A percentile compares a stretch with the other conserved stretches of the same genome.
phyloP scores from a whole-genome alignment of 306 rosid genomes.

The Citrullus colocynthis region DNA sequence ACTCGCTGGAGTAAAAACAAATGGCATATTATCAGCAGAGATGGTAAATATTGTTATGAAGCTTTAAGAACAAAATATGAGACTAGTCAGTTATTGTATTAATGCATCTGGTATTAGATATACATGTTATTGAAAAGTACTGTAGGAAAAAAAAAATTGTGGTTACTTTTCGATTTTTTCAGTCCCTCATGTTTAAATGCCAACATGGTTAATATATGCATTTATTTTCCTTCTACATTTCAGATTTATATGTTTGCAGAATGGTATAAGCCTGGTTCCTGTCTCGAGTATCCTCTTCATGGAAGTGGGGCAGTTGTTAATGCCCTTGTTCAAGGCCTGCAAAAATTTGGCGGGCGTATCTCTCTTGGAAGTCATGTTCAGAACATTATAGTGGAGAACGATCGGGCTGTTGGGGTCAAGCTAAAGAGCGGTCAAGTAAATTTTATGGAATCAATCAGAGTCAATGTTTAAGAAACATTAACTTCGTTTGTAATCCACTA shows the following conservation, averaged over 20 bases:
- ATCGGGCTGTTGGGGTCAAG: constrained; percentile 73
- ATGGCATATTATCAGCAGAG: constrained; percentile 79
- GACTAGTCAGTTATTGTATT: not conserved
- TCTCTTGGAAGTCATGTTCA: constrained; percentile 73
- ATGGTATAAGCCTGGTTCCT: constrained; percentile 92
- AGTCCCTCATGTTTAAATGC: not conserved
- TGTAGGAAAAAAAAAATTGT: not conserved
- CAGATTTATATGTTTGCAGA: constrained; percentile 95
- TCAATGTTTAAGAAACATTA: not conserved
- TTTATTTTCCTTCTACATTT: constrained; percentile 3
- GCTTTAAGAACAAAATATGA: not conserved
- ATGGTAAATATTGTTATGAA: constrained; percentile 43
- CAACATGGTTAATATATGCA: not conserved
- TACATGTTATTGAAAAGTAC: not conserved
- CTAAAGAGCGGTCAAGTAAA: constrained; percentile 71
- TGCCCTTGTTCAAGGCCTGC: constrained; percentile 71
- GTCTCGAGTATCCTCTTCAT: constrained; percentile 77
- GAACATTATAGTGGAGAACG: constrained; percentile 54
- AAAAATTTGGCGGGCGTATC: constrained; percentile 75
- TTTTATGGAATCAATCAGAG: not conserved
- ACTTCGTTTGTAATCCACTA: not conserved
- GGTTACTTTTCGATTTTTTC: not conserved
- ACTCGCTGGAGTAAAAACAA: constrained; percentile 87
- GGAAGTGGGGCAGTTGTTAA: constrained; percentile 72
- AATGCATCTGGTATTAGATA: not conserved